A percentile compares a stretch with the other conserved stretches of the same genome.
Conservation (phyloP, 257 asterid species). For the Sherardia arvensis region DNA sequence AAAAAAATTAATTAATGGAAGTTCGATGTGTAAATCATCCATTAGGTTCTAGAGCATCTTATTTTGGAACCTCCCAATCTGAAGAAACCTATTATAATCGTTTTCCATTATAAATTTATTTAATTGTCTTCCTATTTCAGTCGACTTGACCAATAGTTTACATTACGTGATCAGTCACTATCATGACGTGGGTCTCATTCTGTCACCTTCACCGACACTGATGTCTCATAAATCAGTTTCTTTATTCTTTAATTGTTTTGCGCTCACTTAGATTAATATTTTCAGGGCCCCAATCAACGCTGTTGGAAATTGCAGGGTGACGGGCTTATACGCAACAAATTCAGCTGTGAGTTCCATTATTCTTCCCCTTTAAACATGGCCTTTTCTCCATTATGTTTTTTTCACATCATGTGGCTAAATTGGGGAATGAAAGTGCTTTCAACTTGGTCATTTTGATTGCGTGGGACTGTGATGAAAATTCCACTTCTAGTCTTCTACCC, state of each 20-base stretch:
- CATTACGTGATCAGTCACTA: background rate
- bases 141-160: background rate
- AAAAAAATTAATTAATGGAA: background rate
- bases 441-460: background rate
- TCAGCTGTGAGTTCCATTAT: conserved; percentile 32
- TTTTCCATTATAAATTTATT: background rate
- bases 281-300: conserved; percentile 16
- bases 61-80: background rate
- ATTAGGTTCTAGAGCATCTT: conserved; percentile 1
- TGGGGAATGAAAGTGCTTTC: background rate
- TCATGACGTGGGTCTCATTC: background rate
- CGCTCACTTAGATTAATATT: conserved; percentile 1
- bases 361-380: background rate
- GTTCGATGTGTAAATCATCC: background rate
- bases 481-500: background rate
- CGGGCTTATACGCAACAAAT: conserved; percentile 14
- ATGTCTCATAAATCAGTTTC: background rate
- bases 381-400: background rate
- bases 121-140: background rate
- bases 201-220: background rate
- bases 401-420: background rate
- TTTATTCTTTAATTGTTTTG: background rate
- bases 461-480: background rate
- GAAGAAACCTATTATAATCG: no score
- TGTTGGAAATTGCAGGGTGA: conserved; percentile 6